phyloP scores from a whole-genome alignment of 1,139 yeast genomes.

The Diutina pseudorugosa region DNA sequence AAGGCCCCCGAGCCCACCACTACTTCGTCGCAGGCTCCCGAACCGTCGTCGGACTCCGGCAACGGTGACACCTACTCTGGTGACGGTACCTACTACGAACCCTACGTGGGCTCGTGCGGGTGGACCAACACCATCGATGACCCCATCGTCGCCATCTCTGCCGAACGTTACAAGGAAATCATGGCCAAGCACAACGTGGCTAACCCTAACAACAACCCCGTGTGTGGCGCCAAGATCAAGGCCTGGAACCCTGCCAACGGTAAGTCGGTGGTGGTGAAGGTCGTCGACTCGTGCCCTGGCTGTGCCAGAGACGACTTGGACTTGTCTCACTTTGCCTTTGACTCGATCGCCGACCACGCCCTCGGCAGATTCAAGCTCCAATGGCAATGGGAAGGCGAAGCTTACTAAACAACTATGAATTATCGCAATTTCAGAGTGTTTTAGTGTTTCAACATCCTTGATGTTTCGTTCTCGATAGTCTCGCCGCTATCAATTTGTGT shows the following conservation, averaged over 20 bases:
- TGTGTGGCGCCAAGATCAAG: conserved; percentile 37
- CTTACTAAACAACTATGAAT: not conserved
- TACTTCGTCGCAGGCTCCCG: not conserved
- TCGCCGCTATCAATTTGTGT: too few relatives aligned
- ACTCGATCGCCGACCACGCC: conserved; percentile 27
- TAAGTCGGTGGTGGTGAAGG: conserved; percentile 36
- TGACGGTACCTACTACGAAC: conserved; percentile 58
- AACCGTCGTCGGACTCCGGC: conserved; percentile 10
- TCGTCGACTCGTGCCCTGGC: conserved; percentile 43
- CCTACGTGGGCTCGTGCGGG: conserved; percentile 59
- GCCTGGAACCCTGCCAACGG: conserved; percentile 23
- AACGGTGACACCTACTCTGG: conserved; percentile 65
- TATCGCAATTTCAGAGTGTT: not conserved
- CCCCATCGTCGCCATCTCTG: conserved; percentile 27
- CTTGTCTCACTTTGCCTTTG: conserved; percentile 42
- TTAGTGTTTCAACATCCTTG: not conserved
- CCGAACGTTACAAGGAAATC: not conserved
- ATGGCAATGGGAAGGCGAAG: conserved; percentile 20
- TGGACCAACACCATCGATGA: conserved; percentile 32
- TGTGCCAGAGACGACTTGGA: conserved; percentile 37
- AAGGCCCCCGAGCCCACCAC: conserved; percentile 4
- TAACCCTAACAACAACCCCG: conserved; percentile 44
- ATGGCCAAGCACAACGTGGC: not conserved
- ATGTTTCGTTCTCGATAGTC: too few relatives aligned
- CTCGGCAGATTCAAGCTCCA: conserved; percentile 35